These are phyloP conservation scores for Carex pumila DNA, from an alignment of 176 grass and related monocot species.

Conservation along the genomic window DNA sequence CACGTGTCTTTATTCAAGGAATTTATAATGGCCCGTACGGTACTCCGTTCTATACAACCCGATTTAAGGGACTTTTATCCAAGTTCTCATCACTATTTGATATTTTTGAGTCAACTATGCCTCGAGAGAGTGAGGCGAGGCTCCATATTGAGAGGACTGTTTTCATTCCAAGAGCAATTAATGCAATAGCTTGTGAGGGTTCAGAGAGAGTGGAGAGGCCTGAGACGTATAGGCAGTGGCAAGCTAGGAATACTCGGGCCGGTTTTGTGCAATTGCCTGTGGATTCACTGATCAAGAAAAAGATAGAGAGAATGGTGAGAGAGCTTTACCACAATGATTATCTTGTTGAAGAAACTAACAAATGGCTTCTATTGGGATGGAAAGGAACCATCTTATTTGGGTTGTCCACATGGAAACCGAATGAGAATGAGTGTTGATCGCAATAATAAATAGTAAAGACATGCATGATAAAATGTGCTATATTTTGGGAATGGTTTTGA, in stretches of 20 bases:
- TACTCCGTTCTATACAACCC: conserved; percentile 33
- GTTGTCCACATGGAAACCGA: conserved; percentile 35
- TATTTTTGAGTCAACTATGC: conserved; percentile 41
- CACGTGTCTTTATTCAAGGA: conserved; percentile 47
- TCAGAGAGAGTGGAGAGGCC: conserved; percentile 40
- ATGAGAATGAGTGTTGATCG: background rate
- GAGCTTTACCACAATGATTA: conserved; percentile 37
- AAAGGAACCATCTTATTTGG: conserved; percentile 35
- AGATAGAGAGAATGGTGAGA: background rate
- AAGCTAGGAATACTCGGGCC: conserved; percentile 27
- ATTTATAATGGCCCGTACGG: conserved; percentile 34
- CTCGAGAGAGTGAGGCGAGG: conserved; percentile 27
- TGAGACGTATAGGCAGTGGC: conserved; percentile 47
- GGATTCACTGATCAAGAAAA: conserved; percentile 28
- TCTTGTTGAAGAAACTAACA: conserved; percentile 23
- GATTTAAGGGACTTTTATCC: conserved; percentile 41
- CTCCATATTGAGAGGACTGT: conserved; percentile 26
- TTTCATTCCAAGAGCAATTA: background rate
- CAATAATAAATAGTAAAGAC: background rate
- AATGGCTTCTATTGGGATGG: conserved; percentile 47
- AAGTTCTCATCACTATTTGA: conserved; percentile 47
- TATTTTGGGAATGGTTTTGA: background rate
- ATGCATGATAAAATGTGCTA: background rate
- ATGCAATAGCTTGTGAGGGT: conserved; percentile 47
- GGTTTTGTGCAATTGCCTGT: conserved; percentile 41